Percentiles rank a stretch among this genome's conserved stretches.
phyloP scores from a whole-genome alignment of 2,329 filamentous ascomycete species.

The Fusarium sp. region DNA sequence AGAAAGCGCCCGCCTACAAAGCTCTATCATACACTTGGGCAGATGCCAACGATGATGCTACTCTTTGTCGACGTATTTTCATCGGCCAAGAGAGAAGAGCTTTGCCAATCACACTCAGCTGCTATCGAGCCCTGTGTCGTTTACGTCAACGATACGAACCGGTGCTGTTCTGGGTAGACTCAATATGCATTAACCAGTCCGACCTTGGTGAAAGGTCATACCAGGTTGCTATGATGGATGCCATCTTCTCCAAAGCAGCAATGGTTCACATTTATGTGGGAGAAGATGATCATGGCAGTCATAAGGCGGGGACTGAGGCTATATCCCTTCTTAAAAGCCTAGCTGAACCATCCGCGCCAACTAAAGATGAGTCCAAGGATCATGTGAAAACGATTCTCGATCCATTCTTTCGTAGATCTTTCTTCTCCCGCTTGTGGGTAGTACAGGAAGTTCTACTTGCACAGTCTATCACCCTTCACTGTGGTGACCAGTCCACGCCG shows the following conservation, averaged over 20 bases:
- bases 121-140: constrained; percentile 19
- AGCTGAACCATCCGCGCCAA: background rate
- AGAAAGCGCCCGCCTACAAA: constrained; percentile 12
- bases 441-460: constrained; percentile 33
- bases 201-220: constrained; percentile 27
- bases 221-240: constrained; percentile 30
- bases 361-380: background rate
- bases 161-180: constrained; percentile 29
- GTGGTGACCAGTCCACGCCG: constrained; percentile 2
- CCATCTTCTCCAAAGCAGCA: constrained; percentile 21
- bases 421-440: constrained; percentile 32
- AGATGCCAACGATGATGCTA: constrained; percentile 12
- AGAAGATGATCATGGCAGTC: constrained; percentile 5
- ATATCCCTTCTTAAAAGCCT: constrained; percentile 7
- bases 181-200: constrained; percentile 33
- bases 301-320: background rate
- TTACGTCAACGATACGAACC: constrained; percentile 5
- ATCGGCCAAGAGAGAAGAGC: constrained; percentile 24
- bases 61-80: constrained; percentile 32
- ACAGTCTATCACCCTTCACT: constrained; percentile 16
- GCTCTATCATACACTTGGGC: constrained; percentile 39
- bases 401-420: constrained; percentile 18
- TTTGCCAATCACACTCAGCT: constrained; percentile 30
- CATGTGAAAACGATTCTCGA: background rate
- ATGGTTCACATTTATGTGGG: constrained; percentile 30